A percentile compares a stretch with the other conserved stretches of the same genome.
Conservation (phyloP, 106 monocot genomes). For the Dendrobium chrysotoxum region DNA sequence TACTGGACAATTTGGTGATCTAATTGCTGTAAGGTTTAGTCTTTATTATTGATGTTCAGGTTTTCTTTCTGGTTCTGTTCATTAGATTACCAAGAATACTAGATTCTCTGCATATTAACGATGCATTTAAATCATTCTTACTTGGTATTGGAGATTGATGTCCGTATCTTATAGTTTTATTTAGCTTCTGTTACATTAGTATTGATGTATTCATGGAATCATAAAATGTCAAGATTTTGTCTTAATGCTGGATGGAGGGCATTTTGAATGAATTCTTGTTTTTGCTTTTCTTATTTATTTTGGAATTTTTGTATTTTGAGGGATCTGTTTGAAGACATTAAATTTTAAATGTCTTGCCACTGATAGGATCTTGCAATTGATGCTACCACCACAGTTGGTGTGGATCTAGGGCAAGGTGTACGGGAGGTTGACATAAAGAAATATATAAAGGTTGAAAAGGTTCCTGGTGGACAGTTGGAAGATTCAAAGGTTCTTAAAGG, state of each 20-base stretch:
- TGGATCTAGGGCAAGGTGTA: conserved; percentile 89
- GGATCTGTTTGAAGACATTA: background rate
- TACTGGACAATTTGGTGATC: conserved; percentile 91
- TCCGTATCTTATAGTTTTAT: background rate
- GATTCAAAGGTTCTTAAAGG: conserved; percentile 93
- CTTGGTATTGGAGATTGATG: background rate
- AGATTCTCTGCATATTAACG: background rate
- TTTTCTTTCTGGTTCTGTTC: background rate
- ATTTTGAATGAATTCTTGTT: too few relatives aligned
- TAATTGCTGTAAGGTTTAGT: conserved; percentile 67
- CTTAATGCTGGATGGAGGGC: background rate
- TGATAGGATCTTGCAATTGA: conserved; percentile 95
- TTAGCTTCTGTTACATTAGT: background rate
- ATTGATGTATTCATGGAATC: background rate
- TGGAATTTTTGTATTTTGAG: background rate
- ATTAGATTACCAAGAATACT: background rate
- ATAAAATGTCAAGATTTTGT: background rate
- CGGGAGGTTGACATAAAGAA: conserved; percentile 93
- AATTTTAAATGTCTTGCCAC: background rate
- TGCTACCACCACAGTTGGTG: conserved; percentile 84
- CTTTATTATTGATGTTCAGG: background rate
- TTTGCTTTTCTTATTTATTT: background rate
- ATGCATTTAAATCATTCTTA: background rate
- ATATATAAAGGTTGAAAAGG: conserved; percentile 91
- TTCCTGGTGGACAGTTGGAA: conserved; percentile 97